Conservation (phyloP, 169 alveolate genomes). For the Eimeria mitis region DNA sequence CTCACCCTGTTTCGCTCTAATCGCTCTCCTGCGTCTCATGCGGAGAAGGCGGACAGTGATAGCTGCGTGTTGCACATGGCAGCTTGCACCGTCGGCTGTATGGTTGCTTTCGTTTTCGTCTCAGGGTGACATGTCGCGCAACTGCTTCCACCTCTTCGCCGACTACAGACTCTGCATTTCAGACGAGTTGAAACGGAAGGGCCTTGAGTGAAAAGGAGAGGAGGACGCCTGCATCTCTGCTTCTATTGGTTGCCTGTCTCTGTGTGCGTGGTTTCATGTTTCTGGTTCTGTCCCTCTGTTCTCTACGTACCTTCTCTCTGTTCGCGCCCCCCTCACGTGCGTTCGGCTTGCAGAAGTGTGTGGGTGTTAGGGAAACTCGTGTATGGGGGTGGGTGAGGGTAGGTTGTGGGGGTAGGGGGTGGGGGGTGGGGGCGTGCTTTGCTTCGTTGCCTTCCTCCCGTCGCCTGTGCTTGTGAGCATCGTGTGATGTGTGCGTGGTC, state of each 20-base stretch:
- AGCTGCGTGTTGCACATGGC: no score
- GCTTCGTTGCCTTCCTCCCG: no score
- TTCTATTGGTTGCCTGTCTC: neutral
- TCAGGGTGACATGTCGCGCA: constrained; percentile 63
- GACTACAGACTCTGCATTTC: constrained; percentile 68
- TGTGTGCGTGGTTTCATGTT: neutral
- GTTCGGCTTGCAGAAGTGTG: neutral
- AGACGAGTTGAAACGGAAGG: constrained; percentile 61
- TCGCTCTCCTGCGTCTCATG: neutral
- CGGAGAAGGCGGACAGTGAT: no score
- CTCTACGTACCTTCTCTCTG: neutral
- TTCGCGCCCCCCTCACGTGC: neutral
- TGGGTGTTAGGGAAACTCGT: no score
- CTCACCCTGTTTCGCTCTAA: neutral
- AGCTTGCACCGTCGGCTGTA: neutral
- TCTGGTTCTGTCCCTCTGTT: neutral
- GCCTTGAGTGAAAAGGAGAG: neutral
- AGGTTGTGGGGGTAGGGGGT: neutral
- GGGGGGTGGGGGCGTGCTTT: neutral
- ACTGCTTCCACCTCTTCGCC: constrained; percentile 73
- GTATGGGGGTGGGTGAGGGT: no score
- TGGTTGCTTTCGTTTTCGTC: neutral
- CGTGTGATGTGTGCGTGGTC: neutral
- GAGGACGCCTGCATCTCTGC: neutral
- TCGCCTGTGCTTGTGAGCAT: neutral